phyloP scores from a whole-genome alignment of 2,329 filamentous ascomycete genomes.

The Ceratocystis destructans region DNA sequence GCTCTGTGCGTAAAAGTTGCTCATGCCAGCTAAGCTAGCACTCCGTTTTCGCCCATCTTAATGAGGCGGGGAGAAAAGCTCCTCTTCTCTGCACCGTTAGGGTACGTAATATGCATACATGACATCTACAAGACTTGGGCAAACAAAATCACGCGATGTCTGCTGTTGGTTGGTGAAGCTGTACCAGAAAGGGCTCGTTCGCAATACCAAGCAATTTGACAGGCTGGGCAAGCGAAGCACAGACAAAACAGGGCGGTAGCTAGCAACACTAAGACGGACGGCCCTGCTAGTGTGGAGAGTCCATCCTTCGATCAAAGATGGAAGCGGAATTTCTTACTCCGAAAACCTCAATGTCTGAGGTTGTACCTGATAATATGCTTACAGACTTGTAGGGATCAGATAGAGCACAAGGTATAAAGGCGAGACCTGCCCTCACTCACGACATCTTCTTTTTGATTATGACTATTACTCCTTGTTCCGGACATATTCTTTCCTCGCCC shows the following conservation, averaged over 20 bases:
- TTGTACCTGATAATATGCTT: slow-evolving; percentile 6
- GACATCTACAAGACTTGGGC: background rate
- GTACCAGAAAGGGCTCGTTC: background rate
- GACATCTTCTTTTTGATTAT: background rate
- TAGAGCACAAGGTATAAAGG: background rate
- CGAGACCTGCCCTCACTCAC: background rate
- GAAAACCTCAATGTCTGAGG: background rate
- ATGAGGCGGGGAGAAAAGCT: background rate
- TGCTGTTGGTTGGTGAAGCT: background rate
- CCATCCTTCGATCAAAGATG: background rate
- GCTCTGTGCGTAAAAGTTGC: slow-evolving; percentile 10
- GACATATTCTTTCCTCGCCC: background rate
- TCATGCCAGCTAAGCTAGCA: background rate
- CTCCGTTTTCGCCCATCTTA: background rate
- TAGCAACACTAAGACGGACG: background rate
- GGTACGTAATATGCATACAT: background rate
- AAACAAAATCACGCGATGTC: background rate
- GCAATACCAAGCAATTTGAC: slow-evolving; percentile 3
- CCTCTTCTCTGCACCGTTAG: background rate
- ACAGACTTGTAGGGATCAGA: background rate
- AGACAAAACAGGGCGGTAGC: background rate
- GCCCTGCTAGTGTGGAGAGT: background rate
- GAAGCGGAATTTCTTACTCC: background rate
- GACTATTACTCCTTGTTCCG: background rate
- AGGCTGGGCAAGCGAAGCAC: slow-evolving; percentile 1